Base-by-base conservation (phyloP, 768 basidiomycete genomes). In the Cyclocybe cylindracea region DNA sequence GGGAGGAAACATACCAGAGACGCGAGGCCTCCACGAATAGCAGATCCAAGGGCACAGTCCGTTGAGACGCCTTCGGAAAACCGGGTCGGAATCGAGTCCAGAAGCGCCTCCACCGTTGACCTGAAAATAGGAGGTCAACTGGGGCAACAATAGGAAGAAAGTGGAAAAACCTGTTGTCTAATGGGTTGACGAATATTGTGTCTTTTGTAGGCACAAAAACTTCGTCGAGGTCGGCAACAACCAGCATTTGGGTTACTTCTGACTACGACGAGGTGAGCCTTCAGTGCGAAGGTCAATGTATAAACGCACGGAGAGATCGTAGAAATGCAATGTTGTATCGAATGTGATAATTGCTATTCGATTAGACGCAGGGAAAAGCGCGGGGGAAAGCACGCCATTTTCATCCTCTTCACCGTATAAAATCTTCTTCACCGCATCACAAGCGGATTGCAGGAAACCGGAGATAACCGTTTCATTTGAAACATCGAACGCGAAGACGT, bases 191-290 rank as follows among this genome's bases (percentile, higher is more conserved):
- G 53, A 98, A 89, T 37, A 95, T 73, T 2, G 86, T 88, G 5
- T 76, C 70, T 14, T 74, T 74, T 18, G 93, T 66, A 0, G 97
- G 97, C 1, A 90, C 68, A 68, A 95, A 98, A 14, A 94, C 85
- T 48, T 99, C 97, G n/a, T 93, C 88, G 35, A 98, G 70, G 64
- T 98, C 97, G 1, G 90, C 73, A 7, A 98, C 80, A 39, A 98
- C 82, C 39, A 95, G 75, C 77, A 95, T 87, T 34, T 78, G 77
- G 1, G 83, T 77, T 59, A 76, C 71, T 64, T 80, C 73, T 74
- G 72, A 69, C 76, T 78, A 68, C 45, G 65, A 47, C 59, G 65
- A 59, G 44, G 56, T 66, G 58, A 68, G 65, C 46, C 51, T 54
- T 57, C 45, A 46, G 46, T 52, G 44, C 50, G 59, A 43, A 44